phyloP scores from a whole-genome alignment of 176 grass and related monocot genomes.

The Phragmites australis region DNA sequence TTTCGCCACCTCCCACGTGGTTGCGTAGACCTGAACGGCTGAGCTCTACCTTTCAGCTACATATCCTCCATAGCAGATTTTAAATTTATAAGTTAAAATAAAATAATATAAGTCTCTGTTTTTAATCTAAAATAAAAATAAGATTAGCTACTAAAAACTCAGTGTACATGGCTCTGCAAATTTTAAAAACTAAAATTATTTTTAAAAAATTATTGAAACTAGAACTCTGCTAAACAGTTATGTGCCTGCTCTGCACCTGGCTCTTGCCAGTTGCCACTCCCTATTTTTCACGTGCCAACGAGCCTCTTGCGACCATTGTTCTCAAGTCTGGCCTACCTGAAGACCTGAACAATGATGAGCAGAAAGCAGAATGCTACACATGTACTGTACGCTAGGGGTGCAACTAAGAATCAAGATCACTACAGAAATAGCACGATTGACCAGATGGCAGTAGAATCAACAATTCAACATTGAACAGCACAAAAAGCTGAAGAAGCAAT shows the following conservation, averaged over 20 bases:
- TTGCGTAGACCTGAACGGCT: no score
- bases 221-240: no score
- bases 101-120: no score
- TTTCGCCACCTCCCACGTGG: neutral
- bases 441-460: neutral
- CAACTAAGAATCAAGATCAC: neutral
- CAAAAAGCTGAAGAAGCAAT: constrained; percentile 20
- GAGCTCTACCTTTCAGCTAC: no score
- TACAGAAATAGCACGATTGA: neutral
- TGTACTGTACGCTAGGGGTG: no score
- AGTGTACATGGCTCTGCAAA: no score
- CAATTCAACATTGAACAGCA: neutral
- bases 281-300: neutral
- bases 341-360: neutral
- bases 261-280: neutral
- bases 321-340: neutral
- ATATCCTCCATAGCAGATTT: no score
- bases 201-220: no score
- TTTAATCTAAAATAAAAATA: no score
- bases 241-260: neutral
- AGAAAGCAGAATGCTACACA: neutral
- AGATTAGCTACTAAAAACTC: no score
- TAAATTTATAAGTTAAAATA: no score
- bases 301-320: neutral
- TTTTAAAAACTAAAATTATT: no score